These are phyloP conservation scores for Tetrastigma voinierianum DNA, from an alignment of 164 flowering plant genomes.

Conservation along the genomic window DNA sequence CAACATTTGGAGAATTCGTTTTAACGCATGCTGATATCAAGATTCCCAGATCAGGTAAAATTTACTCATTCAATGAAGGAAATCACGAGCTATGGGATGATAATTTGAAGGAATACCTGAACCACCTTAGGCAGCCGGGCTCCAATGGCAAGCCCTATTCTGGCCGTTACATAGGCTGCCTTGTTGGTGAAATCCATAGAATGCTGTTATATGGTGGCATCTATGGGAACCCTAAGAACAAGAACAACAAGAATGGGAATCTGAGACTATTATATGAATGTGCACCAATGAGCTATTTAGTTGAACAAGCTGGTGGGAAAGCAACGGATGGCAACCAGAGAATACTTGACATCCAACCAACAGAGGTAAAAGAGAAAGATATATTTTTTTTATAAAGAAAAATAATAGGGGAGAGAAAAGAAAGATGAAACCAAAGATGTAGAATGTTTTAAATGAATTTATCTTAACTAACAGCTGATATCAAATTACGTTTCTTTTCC, in stretches of 20 bases:
- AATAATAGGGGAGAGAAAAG: too few relatives aligned
- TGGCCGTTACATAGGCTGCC: constrained; percentile 68
- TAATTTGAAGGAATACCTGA: constrained; percentile 67
- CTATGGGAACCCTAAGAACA: constrained; percentile 71
- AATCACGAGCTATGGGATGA: constrained; percentile 82
- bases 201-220: constrained; percentile 69
- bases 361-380: constrained; percentile 34
- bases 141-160: constrained; percentile 72
- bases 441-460: neutral
- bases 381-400: too few relatives aligned
- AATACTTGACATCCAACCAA: constrained; percentile 66
- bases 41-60: constrained; percentile 70
- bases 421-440: too few relatives aligned
- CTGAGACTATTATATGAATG: constrained; percentile 75
- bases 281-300: constrained; percentile 79
- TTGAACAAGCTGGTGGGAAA: constrained; percentile 85
- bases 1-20: constrained; percentile 76
- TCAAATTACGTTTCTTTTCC: neutral
- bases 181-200: constrained; percentile 76
- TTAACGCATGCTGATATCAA: constrained; percentile 63
- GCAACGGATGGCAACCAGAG: constrained; percentile 68
- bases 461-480: neutral
- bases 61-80: constrained; percentile 78
- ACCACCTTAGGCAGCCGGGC: constrained; percentile 64
- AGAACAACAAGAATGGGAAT: constrained; percentile 74